Conservation (phyloP, 2,329 filamentous ascomycete genomes). For the Hypoxylon rubiginosum region DNA sequence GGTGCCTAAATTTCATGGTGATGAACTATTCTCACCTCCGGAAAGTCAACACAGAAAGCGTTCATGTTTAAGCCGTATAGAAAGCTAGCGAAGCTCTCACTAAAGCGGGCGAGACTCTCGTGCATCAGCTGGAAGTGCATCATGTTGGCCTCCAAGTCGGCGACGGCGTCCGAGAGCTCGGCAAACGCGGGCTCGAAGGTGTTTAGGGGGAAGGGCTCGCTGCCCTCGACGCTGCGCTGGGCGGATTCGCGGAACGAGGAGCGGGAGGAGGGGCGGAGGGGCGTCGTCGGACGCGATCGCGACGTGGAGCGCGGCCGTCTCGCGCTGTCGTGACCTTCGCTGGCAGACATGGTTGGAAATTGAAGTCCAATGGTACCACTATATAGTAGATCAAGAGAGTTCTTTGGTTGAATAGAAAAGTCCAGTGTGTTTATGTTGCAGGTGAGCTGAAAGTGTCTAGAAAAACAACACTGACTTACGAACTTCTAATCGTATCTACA, state of each 20-base stretch:
- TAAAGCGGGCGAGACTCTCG: slow-evolving; percentile 91
- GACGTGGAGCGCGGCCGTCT: slow-evolving; percentile 50
- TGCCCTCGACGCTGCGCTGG: slow-evolving; percentile 65
- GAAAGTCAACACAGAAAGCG: slow-evolving; percentile 97
- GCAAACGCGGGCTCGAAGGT: slow-evolving; percentile 90
- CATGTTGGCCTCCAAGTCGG: slow-evolving; percentile 96
- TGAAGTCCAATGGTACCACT: not conserved
- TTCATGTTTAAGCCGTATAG: slow-evolving; percentile 99
- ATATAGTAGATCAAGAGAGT: not conserved
- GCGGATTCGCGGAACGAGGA: slow-evolving; percentile 87
- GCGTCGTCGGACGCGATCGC: slow-evolving; percentile 85
- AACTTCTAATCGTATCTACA: slow-evolving; percentile 2
- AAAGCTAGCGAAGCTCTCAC: slow-evolving; percentile 95
- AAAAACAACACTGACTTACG: slow-evolving; percentile 1
- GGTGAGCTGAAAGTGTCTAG: not conserved
- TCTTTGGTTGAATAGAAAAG: not conserved
- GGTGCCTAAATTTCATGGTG: slow-evolving; percentile 5
- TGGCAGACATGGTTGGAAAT: slow-evolving; percentile 42
- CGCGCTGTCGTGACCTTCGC: slow-evolving; percentile 45
- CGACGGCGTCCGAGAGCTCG: slow-evolving; percentile 93
- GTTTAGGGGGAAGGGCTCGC: slow-evolving; percentile 78
- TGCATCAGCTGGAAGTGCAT: slow-evolving; percentile 98
- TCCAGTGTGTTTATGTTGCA: not conserved
- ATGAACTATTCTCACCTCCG: slow-evolving; percentile 73
- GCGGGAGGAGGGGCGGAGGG: slow-evolving; percentile 88